Conservation (phyloP, 2,329 filamentous ascomycete genomes). For the Didymella glomerata region DNA sequence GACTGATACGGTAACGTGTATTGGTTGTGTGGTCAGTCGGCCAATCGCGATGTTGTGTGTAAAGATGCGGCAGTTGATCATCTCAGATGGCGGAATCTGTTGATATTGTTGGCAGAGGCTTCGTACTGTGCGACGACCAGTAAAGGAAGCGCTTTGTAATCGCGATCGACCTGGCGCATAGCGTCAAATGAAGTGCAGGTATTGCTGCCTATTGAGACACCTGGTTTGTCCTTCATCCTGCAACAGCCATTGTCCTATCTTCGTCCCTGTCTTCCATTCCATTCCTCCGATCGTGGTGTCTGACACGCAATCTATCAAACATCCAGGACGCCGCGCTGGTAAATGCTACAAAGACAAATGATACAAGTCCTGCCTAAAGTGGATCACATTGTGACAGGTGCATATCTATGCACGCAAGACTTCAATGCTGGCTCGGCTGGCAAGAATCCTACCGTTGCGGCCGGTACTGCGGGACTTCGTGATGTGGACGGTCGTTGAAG, state of each 20-base stretch:
- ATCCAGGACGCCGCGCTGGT: constrained; percentile 25
- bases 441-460: constrained; percentile 23
- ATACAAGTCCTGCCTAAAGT: not conserved
- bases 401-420: not conserved
- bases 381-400: not conserved
- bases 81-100: constrained; percentile 11
- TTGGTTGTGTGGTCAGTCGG: not conserved
- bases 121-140: constrained; percentile 6
- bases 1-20: constrained; percentile 4
- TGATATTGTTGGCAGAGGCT: constrained; percentile 11
- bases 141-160: constrained; percentile 4
- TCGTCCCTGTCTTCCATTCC: not conserved
- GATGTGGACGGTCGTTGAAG: constrained; percentile 50
- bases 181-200: constrained; percentile 9
- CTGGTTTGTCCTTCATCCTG: constrained; percentile 6
- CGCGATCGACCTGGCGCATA: constrained; percentile 4
- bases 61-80: constrained; percentile 3
- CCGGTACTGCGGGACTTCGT: constrained; percentile 36
- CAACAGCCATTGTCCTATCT: constrained; percentile 5
- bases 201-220: constrained; percentile 4
- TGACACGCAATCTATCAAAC: constrained; percentile 19
- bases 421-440: not conserved
- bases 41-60: constrained; percentile 6
- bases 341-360: constrained; percentile 28
- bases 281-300: constrained; percentile 7